Conservation (phyloP, 2,329 filamentous ascomycete genomes). For the Trichoderma lentiforme region DNA sequence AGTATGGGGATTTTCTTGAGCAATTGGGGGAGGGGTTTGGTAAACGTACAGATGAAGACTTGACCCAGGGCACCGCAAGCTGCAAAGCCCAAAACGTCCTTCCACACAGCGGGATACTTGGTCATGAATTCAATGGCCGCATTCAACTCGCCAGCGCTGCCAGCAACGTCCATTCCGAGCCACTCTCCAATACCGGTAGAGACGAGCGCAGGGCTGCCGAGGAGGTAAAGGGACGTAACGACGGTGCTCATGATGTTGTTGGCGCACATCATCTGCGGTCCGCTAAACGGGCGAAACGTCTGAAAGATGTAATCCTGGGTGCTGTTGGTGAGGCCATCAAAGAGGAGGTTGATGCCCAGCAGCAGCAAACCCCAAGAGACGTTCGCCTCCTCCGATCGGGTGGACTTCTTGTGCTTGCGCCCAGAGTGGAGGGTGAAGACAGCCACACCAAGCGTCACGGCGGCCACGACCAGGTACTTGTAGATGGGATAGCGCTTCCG, state of each 20-base stretch:
- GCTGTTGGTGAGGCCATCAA: slow-evolving; percentile 93
- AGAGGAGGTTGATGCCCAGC: slow-evolving; percentile 83
- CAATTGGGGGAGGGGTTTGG: background rate
- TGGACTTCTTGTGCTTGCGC: slow-evolving; percentile 48
- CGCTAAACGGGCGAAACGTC: slow-evolving; percentile 74
- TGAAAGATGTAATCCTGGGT: slow-evolving; percentile 94
- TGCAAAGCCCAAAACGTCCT: slow-evolving; percentile 86
- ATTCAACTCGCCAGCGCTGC: slow-evolving; percentile 69
- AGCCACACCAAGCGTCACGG: slow-evolving; percentile 88
- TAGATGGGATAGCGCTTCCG: slow-evolving; percentile 85
- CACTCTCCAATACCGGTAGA: slow-evolving; percentile 61
- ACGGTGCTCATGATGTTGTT: slow-evolving; percentile 85
- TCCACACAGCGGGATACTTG: slow-evolving; percentile 75
- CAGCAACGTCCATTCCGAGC: slow-evolving; percentile 62
- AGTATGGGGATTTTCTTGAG: background rate
- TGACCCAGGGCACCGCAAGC: slow-evolving; percentile 89
- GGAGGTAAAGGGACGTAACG: slow-evolving; percentile 72
- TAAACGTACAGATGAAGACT: slow-evolving; percentile 78
- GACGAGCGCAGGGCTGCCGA: slow-evolving; percentile 77
- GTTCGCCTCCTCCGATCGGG: slow-evolving; percentile 50
- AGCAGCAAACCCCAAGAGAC: slow-evolving; percentile 77
- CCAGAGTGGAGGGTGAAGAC: slow-evolving; percentile 88
- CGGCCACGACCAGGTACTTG: slow-evolving; percentile 90
- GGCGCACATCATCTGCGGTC: slow-evolving; percentile 99
- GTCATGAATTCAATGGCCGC: slow-evolving; percentile 79